Percentiles rank a stretch among this genome's conserved stretches.
Evolutionary conservation across 2,329 filamentous ascomycete species (phyloP).

Genomic region (Colletotrichum costaricense): DNA sequence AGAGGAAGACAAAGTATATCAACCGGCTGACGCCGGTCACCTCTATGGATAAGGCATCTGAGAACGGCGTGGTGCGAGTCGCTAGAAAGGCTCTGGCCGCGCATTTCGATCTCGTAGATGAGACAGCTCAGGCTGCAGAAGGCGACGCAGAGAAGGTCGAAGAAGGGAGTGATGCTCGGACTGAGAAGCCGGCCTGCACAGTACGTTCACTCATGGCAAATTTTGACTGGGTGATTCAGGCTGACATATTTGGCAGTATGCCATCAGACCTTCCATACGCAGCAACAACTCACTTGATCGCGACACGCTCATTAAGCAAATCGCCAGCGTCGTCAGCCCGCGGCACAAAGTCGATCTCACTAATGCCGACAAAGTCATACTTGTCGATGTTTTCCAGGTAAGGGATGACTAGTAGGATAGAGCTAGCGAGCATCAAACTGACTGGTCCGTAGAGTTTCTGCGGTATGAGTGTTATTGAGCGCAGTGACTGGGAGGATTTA

Average conservation of each 20-base stretch:
- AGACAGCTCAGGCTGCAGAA: slow-evolving; percentile 25
- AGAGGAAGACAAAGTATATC: slow-evolving; percentile 66
- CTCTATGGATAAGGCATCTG: slow-evolving; percentile 72
- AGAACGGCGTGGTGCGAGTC: slow-evolving; percentile 74
- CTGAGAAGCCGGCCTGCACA: slow-evolving; percentile 46
- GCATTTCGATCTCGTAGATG: slow-evolving; percentile 65
- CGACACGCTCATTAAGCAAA: slow-evolving; percentile 75
- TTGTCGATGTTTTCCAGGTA: slow-evolving; percentile 86
- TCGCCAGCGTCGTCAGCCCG: slow-evolving; percentile 73
- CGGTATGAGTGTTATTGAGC: slow-evolving; percentile 82
- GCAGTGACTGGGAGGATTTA: slow-evolving; percentile 75
- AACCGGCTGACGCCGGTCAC: slow-evolving; percentile 68
- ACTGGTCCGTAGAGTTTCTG: slow-evolving; percentile 69
- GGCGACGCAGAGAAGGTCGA: slow-evolving; percentile 37
- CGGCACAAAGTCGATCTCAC: slow-evolving; percentile 82
- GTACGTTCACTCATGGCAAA: slow-evolving; percentile 49
- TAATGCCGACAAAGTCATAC: slow-evolving; percentile 80
- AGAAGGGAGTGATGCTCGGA: slow-evolving; percentile 21
- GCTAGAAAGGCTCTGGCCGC: slow-evolving; percentile 70
- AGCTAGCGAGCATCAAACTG: not conserved
- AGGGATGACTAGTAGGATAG: slow-evolving; percentile 12
- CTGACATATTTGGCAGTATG: slow-evolving; percentile 67
- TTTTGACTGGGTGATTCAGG: not conserved
- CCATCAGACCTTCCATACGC: slow-evolving; percentile 83
- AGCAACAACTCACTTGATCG: slow-evolving; percentile 78